Evolutionary conservation across 306 rosid genomes (phyloP), one percentile per base, ranked within the genome.

Genomic region (Corylus americana): DNA sequence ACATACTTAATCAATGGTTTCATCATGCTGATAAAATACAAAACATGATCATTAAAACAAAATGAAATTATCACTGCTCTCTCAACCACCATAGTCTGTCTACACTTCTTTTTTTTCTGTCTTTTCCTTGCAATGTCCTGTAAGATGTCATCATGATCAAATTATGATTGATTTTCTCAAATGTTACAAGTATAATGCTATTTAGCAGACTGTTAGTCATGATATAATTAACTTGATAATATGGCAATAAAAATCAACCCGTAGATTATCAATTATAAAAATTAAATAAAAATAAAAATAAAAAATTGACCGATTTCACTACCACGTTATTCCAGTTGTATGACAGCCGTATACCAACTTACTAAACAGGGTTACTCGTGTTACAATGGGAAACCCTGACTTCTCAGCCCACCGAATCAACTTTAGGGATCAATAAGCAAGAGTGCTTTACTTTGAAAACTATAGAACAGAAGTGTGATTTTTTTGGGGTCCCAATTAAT

Each of bases 391-490:
- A 68, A 18, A 68, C 27, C 49, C 13, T 39, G 53, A 42, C n/a
- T 68, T 68, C 14, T 42, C 31, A 17, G 16, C 12, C 12, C 29
- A 42, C 39, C 29, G 0, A 39, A 67, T 37, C 16, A 17, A 18
- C 48, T 18, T n/a, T 35, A 4, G 16, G n/a, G 51, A n/a, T 20
- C 37, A 59, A 8, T 9, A 59, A 59, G 37, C 5, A 12, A 49
- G 37, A 80, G 74, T 78, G 81, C 74, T 31, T 47, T 51, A 62
- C 39, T 50, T 63, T 44, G 45, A 17, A n/a, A 51, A 29, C 13
- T 57, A 62, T 50, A 58, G 71, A 14, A 48, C 47, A 27, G n/a
- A 31, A 53, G 83, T 82, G 85, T 83, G 84, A 80, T 39, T n/a
- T 47, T 39, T 55, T 47, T 39, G 49, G 59, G 5, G 74, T 12